phyloP scores from a whole-genome alignment of 148 eudicot species.

The Silene conica region DNA sequence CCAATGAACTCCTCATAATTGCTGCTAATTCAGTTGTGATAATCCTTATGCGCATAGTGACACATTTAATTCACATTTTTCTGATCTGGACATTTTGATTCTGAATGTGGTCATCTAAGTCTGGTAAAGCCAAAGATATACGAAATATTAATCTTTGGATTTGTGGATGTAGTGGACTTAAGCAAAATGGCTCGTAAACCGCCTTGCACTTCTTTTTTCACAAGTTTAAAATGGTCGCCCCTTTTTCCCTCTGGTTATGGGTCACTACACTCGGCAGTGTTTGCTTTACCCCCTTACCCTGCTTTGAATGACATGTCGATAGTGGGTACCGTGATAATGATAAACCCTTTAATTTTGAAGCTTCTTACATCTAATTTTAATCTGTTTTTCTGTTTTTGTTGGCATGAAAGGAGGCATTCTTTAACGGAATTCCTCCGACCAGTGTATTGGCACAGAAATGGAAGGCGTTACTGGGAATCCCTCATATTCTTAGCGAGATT shows the following conservation, averaged over 20 bases:
- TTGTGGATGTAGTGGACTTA: too few species aligned
- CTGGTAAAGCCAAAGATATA: neutral
- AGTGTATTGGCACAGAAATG: slow-evolving; percentile 43
- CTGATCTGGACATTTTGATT: neutral
- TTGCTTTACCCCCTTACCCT: too few species aligned
- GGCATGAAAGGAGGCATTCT: slow-evolving; percentile 47
- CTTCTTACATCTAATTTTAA: neutral
- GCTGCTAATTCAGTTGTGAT: neutral
- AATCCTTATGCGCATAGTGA: neutral
- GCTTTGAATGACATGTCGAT: too few species aligned
- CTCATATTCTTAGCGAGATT: slow-evolving; percentile 23
- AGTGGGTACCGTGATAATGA: neutral
- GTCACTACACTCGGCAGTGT: too few species aligned
- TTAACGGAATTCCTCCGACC: slow-evolving; percentile 39
- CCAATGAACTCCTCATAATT: neutral
- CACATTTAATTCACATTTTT: neutral
- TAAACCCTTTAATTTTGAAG: neutral
- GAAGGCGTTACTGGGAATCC: slow-evolving; percentile 56
- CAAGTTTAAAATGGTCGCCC: too few species aligned
- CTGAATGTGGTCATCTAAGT: neutral
- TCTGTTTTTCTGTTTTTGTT: neutral
- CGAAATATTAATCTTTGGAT: too few species aligned
- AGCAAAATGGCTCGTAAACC: too few species aligned
- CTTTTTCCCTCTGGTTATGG: too few species aligned
- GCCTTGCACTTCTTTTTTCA: too few species aligned